Evolutionary conservation across 176 grass and related monocot species (phyloP).

Genomic region (Triticum turgidum): DNA sequence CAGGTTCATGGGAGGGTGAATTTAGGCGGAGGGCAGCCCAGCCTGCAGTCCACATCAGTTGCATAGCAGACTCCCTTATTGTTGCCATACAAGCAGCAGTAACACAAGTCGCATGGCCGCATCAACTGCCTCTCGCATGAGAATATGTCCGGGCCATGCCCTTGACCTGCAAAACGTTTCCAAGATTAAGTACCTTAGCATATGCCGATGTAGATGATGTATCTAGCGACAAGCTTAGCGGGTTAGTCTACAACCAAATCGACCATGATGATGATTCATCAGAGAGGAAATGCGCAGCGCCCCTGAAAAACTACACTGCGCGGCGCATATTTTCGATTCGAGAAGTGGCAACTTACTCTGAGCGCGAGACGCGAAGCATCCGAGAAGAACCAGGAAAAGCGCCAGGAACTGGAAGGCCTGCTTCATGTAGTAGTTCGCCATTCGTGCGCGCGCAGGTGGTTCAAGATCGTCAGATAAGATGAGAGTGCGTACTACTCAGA

Average conservation of each 20-base stretch:
- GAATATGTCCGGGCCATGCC: conserved; percentile 9
- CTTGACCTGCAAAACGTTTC: neutral
- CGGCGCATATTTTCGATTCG: neutral
- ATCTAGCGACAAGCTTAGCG: no score
- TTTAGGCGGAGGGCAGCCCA: neutral
- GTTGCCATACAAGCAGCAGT: neutral
- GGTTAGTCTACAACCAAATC: no score
- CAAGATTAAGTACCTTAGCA: neutral
- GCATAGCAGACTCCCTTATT: neutral
- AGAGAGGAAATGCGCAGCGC: no score
- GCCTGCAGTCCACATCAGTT: conserved; percentile 7
- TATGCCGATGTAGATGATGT: neutral
- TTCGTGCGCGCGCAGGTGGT: neutral
- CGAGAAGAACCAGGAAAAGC: neutral
- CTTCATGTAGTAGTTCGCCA: neutral
- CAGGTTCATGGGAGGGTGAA: neutral
- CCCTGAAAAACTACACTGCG: neutral
- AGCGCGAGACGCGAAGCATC: neutral
- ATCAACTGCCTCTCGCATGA: neutral
- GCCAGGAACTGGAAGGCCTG: neutral
- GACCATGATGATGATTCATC: no score
- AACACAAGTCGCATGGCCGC: neutral
- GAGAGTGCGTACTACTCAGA: neutral
- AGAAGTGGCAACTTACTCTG: neutral
- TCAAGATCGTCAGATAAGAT: neutral